Percentiles rank a stretch among this genome's conserved stretches.
Evolutionary conservation across 768 basidiomycete genomes (phyloP).

Genomic region (Pseudohyphozyma bogoriensis): DNA sequence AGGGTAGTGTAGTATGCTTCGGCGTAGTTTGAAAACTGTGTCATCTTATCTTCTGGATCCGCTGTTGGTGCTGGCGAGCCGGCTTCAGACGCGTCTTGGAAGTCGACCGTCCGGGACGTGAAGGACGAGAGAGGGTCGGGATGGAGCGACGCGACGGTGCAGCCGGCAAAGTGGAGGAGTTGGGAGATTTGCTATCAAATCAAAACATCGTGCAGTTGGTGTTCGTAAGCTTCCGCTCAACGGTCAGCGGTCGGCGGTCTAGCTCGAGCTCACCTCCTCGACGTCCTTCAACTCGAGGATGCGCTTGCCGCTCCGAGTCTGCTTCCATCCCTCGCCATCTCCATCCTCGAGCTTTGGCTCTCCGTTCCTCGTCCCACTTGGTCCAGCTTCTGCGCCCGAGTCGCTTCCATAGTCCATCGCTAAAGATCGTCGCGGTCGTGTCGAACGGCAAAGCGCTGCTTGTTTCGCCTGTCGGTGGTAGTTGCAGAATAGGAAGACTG

Average conservation of each 20-base stretch:
- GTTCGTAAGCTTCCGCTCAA: too few species aligned
- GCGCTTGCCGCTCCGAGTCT: constrained; percentile 10
- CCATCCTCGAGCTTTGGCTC: too few species aligned
- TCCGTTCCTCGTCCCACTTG: too few species aligned
- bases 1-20: constrained; percentile 24
- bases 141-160: constrained; percentile 22
- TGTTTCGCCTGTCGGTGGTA: too few species aligned
- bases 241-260: not conserved
- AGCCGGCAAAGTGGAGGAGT: constrained; percentile 23
- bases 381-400: too few species aligned
- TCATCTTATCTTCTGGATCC: constrained; percentile 6
- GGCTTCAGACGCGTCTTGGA: constrained; percentile 6
- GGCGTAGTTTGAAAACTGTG: constrained; percentile 17
- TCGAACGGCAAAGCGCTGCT: too few species aligned
- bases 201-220: not conserved
- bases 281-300: constrained; percentile 20
- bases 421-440: too few species aligned
- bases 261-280: constrained; percentile 22
- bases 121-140: constrained; percentile 22
- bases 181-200: constrained; percentile 15
- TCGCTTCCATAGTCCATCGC: too few species aligned
- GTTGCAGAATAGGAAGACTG: too few species aligned
- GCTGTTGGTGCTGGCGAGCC: not conserved
- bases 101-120: constrained; percentile 11
- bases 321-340: too few species aligned